These are phyloP conservation scores for Pythium phragmiticola DNA, from an alignment of 352 stramenopile genomes.

Conservation along the genomic window DNA sequence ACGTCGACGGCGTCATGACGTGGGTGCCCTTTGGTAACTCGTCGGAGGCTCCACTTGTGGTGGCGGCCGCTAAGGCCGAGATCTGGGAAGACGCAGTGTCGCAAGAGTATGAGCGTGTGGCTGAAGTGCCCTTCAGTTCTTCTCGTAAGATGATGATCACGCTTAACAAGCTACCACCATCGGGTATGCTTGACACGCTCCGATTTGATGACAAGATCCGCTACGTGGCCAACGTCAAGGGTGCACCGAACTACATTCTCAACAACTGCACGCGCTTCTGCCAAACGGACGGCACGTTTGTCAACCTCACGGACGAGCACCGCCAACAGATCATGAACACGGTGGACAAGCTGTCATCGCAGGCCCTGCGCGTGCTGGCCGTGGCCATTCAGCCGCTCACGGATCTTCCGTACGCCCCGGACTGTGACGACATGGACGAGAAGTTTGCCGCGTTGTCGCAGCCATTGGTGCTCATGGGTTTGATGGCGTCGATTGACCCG, in stretches of 20 bases:
- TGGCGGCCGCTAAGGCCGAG: constrained; percentile 66
- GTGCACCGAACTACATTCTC: constrained; percentile 71
- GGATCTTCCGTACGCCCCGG: constrained; percentile 40
- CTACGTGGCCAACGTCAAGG: constrained; percentile 61
- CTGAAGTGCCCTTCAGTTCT: constrained; percentile 94
- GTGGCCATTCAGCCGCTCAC: constrained; percentile 81
- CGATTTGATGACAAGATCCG: constrained; percentile 36
- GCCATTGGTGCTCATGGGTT: constrained; percentile 88
- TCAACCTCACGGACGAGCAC: constrained; percentile 39
- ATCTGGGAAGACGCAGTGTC: constrained; percentile 56
- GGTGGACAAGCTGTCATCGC: constrained; percentile 67
- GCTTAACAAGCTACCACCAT: constrained; percentile 48
- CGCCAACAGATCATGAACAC: constrained; percentile 51
- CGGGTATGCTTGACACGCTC: constrained; percentile 42
- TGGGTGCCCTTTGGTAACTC: constrained; percentile 71
- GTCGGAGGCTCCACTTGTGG: constrained; percentile 70
- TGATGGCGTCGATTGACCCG: constrained; percentile 92
- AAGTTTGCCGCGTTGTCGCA: constrained; percentile 69
- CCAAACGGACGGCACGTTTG: constrained; percentile 47
- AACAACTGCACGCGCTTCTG: constrained; percentile 63
- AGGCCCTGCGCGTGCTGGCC: constrained; percentile 87
- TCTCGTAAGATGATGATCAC: constrained; percentile 95
- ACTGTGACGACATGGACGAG: constrained; percentile 61
- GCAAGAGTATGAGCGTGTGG: constrained; percentile 65
- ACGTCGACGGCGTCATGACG: constrained; percentile 42